Evolutionary conservation across 2,329 filamentous ascomycete species (phyloP).

Genomic region (Cyclaneusma minus): DNA sequence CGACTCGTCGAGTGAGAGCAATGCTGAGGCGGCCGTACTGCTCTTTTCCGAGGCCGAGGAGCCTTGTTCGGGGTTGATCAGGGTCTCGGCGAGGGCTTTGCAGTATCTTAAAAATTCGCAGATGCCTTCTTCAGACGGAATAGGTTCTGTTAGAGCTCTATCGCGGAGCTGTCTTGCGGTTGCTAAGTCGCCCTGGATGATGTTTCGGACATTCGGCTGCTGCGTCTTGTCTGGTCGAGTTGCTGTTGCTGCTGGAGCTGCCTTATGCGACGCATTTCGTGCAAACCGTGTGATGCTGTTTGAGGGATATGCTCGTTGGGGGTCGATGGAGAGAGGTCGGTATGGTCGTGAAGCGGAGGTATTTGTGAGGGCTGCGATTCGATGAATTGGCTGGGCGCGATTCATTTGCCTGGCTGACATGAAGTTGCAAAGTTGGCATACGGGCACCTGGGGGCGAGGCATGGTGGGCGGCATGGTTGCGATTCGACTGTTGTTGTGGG

Average conservation of each 20-base stretch:
- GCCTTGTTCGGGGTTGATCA: conserved; percentile 10
- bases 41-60: conserved; percentile 6
- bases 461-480: conserved; percentile 24
- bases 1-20: conserved; percentile 29
- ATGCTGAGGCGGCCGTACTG: conserved; percentile 31
- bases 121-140: conserved; percentile 12
- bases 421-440: conserved; percentile 29
- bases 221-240: too few species aligned
- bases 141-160: conserved; percentile 9
- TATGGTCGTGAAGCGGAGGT: too few species aligned
- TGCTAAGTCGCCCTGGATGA: conserved; percentile 9
- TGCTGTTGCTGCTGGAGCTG: too few species aligned
- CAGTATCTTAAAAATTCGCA: conserved; percentile 10
- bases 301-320: too few species aligned
- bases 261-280: too few species aligned
- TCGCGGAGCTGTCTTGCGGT: conserved; percentile 9
- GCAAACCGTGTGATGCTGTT: too few species aligned
- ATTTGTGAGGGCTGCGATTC: too few species aligned
- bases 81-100: conserved; percentile 9
- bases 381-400: too few species aligned
- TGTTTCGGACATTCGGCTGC: too few species aligned
- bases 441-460: conserved; percentile 16
- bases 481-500: conserved; percentile 3
- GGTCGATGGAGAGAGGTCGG: too few species aligned
- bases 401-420: conserved; percentile 9